Evolutionary conservation across 495 filamentous ascomycete species (phyloP), one percentile per base, ranked within the genome.

Genomic region (Aspergillus baeticus): DNA sequence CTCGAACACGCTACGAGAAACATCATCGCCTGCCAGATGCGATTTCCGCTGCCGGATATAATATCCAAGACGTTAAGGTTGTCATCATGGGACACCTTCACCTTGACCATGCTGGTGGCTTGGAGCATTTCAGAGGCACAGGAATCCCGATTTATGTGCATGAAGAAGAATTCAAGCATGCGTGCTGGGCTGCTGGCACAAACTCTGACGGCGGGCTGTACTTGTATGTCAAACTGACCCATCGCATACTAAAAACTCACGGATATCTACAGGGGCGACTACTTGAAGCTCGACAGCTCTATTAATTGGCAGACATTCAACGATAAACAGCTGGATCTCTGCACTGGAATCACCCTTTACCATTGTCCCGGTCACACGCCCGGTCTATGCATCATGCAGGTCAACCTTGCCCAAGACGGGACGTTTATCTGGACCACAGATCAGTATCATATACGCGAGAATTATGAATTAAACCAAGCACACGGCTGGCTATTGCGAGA

Each of bases 41-140:
- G 5, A 77, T 83, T 46, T 64, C 70, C 31, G 64, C 63, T 2
- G 75, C 77, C 1, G 80, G 80, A 4, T 66, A 81, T 39, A 64
- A 74, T 31, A 73, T 83, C 15, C 71, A 77, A 44, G 78, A 83
- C 57, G 61, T 82, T 13, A 80, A 81, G 55, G 79, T 74, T 31
- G 71, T 81, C 1, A 72, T 83, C 14, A 72, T 83, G 15, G 77
- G 81, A 0, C 81, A 83, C 47, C 58, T 83, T 39, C 81, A 83
- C 50, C 58, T 81, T 1, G 79, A 83, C 55, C 79, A 83, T 61
- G 79, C 80, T 0, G 80, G 80, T 0, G 80, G 80, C 0, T 63
- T 83, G 3, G 78, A 82, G 13, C 68, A 75, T 41, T 83, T 81
- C 51, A 22, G 69, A 5, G 66, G 70, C 52, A 82, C 70, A 13